Evolutionary conservation across 106 monocot genomes (phyloP), one percentile per base, ranked within the genome.

Genomic region (Allium cepa): DNA sequence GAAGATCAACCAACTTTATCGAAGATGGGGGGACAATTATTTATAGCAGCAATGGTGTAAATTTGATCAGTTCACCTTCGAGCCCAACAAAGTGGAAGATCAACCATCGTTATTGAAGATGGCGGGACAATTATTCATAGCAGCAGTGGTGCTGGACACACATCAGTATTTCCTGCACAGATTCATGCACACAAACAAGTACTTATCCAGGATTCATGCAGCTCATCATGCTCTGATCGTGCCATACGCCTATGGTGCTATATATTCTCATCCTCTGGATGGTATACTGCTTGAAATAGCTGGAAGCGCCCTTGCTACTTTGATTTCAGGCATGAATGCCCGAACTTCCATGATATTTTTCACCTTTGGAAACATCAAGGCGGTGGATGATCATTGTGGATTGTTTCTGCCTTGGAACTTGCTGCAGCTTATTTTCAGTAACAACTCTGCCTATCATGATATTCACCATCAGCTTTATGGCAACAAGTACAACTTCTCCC

Each of bases 241-340:
- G 7, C 77, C 81, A 4, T 82, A 82, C 17, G 69, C 73, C 36
- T 82, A 72, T 12, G 77, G 81, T 1, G 81, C 81, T 4, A 62
- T 64, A 0, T 82, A 82, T 52, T 78, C 73, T 55, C 82, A 82
- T 60, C 82, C 73, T 0, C 8, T 74, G 10, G 82, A 82, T 13
- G 78, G 78, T 9, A 12, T 82, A 2, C 15, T 82, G 7, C 36
- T 74, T 2, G 82, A 82, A 50, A 82, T 74, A 0, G 26, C 67
- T 7, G 70, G 70, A 2, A 78, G 78, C 1, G 77, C 74, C 15
- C 15, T 75, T 7, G 49, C 82, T 15, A 71, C 73, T 61, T 26
- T 77, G n/a, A 45, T 60, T 26, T 82, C 82, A 11, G 82, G 82
- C 4, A 82, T 82, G 82, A 63, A 77, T 7, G 59, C 78, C 0